Percentiles rank a stretch among this genome's conserved stretches.
Evolutionary conservation across 306 rosid genomes (phyloP).

Genomic region (Gleditsia sinensis): DNA sequence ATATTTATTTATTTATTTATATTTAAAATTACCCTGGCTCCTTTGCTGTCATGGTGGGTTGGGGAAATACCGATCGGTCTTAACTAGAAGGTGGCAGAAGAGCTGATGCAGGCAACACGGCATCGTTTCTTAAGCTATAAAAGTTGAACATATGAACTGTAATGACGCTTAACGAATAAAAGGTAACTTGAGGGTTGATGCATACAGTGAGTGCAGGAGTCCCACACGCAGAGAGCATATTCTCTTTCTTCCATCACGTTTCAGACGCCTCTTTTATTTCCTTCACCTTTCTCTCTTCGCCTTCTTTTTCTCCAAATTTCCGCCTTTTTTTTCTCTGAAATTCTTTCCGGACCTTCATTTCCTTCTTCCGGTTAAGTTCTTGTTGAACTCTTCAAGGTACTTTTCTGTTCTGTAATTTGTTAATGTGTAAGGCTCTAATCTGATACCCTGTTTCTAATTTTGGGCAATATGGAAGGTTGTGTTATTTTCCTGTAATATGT

Average conservation of each 20-base stretch:
- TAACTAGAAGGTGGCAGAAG: too few species aligned
- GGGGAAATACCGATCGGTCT: too few species aligned
- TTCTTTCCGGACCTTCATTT: background rate
- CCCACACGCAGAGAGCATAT: background rate
- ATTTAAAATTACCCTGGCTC: too few species aligned
- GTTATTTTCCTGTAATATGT: background rate
- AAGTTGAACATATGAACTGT: too few species aligned
- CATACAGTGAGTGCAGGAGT: too few species aligned
- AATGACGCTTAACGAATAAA: background rate
- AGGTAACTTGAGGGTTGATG: background rate
- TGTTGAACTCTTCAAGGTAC: background rate
- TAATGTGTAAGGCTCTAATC: background rate
- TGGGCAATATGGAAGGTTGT: background rate
- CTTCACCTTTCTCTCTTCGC: background rate
- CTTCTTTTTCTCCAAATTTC: background rate
- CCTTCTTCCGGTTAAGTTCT: background rate
- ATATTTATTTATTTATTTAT: too few species aligned
- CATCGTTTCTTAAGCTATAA: too few species aligned
- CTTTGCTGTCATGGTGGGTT: too few species aligned
- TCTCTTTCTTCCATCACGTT: background rate
- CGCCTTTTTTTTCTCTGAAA: background rate
- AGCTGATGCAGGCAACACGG: too few species aligned
- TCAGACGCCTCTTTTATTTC: background rate
- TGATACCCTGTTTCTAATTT: background rate
- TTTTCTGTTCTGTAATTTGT: background rate